Evolutionary conservation across 495 filamentous ascomycete genomes (phyloP).

Genomic region (Xylaria curta): DNA sequence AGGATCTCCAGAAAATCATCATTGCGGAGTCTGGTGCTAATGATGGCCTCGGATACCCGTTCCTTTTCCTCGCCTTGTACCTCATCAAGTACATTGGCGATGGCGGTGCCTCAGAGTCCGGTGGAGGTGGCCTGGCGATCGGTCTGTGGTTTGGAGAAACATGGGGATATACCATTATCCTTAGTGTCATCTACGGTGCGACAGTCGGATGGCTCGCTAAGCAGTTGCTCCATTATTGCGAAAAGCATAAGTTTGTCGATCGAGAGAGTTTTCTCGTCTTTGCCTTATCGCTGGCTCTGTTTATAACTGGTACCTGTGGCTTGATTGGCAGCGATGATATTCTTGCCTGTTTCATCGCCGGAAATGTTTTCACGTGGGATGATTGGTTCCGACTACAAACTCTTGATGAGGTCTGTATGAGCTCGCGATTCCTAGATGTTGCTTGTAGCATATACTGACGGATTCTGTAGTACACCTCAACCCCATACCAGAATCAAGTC

Average conservation of each 20-base stretch:
- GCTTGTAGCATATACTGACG: constrained; percentile 12
- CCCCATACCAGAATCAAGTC: background rate
- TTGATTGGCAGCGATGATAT: constrained; percentile 93
- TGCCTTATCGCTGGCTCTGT: constrained; percentile 62
- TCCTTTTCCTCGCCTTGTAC: constrained; percentile 84
- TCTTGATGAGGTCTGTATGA: constrained; percentile 66
- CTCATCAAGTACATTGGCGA: constrained; percentile 75
- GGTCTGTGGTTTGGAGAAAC: constrained; percentile 87
- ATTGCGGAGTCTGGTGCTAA: constrained; percentile 91
- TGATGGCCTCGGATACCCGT: constrained; percentile 93
- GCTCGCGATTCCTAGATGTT: background rate
- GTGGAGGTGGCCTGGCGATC: constrained; percentile 73
- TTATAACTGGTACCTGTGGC: constrained; percentile 85
- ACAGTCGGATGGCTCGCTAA: constrained; percentile 81
- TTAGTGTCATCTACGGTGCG: constrained; percentile 80
- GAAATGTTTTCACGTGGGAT: constrained; percentile 88
- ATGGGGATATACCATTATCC: constrained; percentile 80
- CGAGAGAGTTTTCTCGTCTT: constrained; percentile 88
- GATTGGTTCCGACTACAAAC: constrained; percentile 94
- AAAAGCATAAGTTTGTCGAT: constrained; percentile 83
- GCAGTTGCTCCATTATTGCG: constrained; percentile 82
- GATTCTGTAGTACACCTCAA: constrained; percentile 13
- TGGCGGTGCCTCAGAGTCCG: constrained; percentile 49
- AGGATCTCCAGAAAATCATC: constrained; percentile 81
- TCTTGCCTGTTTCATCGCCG: constrained; percentile 91